Evolutionary conservation across 2,329 filamentous ascomycete species (phyloP), one percentile per base, ranked within the genome.

Genomic region (Biscogniauxia mediterranea): DNA sequence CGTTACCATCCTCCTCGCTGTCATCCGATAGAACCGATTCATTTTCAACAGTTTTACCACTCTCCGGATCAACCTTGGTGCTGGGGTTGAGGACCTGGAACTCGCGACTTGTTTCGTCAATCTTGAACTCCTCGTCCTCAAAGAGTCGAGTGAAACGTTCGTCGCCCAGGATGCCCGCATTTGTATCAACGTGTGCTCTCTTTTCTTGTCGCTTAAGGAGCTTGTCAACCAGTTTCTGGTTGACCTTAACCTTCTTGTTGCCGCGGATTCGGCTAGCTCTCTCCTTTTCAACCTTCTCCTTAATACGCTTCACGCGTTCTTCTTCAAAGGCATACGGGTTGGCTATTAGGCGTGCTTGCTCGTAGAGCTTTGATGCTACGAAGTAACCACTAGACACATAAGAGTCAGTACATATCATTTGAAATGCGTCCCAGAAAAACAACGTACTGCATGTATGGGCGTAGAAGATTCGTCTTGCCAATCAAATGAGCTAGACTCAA

Each of bases 201-300:
- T 82, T 85, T 70, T 87, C 86, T 70, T 86, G 85, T 65, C 83
- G 84, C 73, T 86, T 85, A 80, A 86, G 87, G 67, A 85, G 85
- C 74, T 90, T 92, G 73, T 94, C 89, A 62, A 90, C 90, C 65
- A 91, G 77, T 66, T 85, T 89, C 72, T 93, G 87, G 76, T 99
- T 99, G 79, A 99, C 93, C 83, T 97, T 98, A 81, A 96, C 90
- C 83, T 97, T 97, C 81, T 97, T 97, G 77, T 89, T 92, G 66
- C 94, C 93, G 69, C 95, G 87, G 71, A 99, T 98, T 68, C 95
- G 86, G 74, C 89, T 96, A 72, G 95, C 92, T n/a, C 95, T 88
- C 78, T 98, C 93, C 79, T 97, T 97, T 73, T 97, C 92, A 65
- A 99, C 92, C 83, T 94, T 97, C 73, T 96, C 92, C 76, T 94